These are phyloP conservation scores for Mycena latifolia DNA, from an alignment of 768 basidiomycete species.

Conservation along the genomic window DNA sequence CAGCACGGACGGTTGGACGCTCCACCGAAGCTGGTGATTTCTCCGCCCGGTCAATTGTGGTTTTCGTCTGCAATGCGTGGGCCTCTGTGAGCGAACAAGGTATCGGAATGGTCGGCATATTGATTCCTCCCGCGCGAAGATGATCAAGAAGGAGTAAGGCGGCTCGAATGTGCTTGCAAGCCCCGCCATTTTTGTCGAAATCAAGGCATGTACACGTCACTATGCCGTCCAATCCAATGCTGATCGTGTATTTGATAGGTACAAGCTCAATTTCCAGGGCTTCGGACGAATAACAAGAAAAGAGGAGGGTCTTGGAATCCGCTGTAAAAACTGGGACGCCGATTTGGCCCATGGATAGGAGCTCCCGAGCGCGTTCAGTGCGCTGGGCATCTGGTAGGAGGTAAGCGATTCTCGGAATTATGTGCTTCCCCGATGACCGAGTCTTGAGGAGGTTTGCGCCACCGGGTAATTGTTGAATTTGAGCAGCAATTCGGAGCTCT, in stretches of 20 bases:
- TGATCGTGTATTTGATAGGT: constrained; percentile 10
- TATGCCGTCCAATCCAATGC: constrained; percentile 3
- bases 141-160: not conserved
- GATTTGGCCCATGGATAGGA: not conserved
- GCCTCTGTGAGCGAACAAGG: not conserved
- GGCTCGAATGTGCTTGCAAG: constrained; percentile 37
- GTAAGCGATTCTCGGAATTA: constrained; percentile 2
- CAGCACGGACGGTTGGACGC: not conserved
- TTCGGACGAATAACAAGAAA: constrained; percentile 19
- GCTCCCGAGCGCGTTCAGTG: not conserved
- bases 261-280: not conserved
- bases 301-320: not conserved
- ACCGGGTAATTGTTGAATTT: constrained; percentile 2
- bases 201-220: constrained; percentile 29
- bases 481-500: constrained; percentile 5
- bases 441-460: not conserved
- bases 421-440: not conserved
- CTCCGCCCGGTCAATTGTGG: not conserved
- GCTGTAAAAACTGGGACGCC: not conserved
- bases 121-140: not conserved
- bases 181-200: constrained; percentile 33
- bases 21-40: not conserved
- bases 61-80: not conserved
- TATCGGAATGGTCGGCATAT: not conserved
- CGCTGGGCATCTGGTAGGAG: not conserved